Evolutionary conservation across 1,284 basidiomycete genomes (phyloP).

Genomic region (Ceratobasidium sp.): DNA sequence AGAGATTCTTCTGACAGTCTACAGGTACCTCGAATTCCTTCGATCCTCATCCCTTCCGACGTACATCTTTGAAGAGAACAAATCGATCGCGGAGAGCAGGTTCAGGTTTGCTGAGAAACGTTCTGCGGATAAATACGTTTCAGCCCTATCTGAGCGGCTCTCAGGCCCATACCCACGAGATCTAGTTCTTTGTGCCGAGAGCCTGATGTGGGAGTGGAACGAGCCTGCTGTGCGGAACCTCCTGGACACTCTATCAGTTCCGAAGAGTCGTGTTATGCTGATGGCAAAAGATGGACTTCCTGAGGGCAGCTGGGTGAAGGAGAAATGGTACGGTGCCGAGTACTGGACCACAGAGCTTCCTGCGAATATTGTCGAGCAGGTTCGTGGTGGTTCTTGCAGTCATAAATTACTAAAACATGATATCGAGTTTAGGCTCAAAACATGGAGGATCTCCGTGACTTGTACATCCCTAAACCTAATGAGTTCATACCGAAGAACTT

Average conservation of each 20-base stretch:
- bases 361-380: slow-evolving; percentile 71
- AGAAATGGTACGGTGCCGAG: slow-evolving; percentile 88
- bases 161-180: slow-evolving; percentile 84
- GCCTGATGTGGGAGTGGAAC: slow-evolving; percentile 83
- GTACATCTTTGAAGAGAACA: slow-evolving; percentile 84
- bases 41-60: slow-evolving; percentile 72
- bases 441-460: slow-evolving; percentile 70
- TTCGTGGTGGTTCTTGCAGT: slow-evolving; percentile 50
- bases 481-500: slow-evolving; percentile 91
- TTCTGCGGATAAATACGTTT: slow-evolving; percentile 82
- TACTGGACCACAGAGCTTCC: slow-evolving; percentile 77
- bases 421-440: slow-evolving; percentile 62
- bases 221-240: slow-evolving; percentile 70
- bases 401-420: slow-evolving; percentile 36
- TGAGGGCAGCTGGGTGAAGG: slow-evolving; percentile 67
- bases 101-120: slow-evolving; percentile 93
- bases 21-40: slow-evolving; percentile 90
- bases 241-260: slow-evolving; percentile 69
- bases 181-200: slow-evolving; percentile 78
- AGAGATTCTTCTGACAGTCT: slow-evolving; percentile 75
- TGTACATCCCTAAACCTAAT: slow-evolving; percentile 87
- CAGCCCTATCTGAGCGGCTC: slow-evolving; percentile 81
- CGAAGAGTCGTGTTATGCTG: slow-evolving; percentile 76
- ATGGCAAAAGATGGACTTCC: slow-evolving; percentile 68
- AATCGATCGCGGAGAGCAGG: slow-evolving; percentile 75